Evolutionary conservation across 2,329 filamentous ascomycete genomes (phyloP), one percentile per base, ranked within the genome.

Genomic region (Fusarium sp.): DNA sequence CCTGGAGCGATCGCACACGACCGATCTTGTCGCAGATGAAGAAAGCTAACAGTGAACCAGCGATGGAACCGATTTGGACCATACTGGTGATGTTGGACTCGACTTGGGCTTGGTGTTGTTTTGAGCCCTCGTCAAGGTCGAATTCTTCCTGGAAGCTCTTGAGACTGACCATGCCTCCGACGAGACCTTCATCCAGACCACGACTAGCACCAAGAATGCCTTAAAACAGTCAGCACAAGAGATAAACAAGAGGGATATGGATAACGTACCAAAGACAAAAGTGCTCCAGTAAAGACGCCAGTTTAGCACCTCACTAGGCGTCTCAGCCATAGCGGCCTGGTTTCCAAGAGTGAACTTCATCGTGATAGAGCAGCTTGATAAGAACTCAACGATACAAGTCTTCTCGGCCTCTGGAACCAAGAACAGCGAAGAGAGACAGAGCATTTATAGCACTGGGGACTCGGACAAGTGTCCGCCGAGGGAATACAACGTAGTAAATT

Each of bases 41-140:
- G 0, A 89, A 89, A 0, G 45, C 87, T 83, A 40, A 84, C 82
- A 68, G 88, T 82, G 72, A 89, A 20, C 90, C 90, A 4, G 82
- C 86, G 25, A 92, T 89, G 12, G 85, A 88, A 18, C 90, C 90
- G 70, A 92, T 87, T 75, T 92, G 89, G 0, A 92, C 90, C 90
- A 92, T 92, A 25, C 88, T 85, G 1, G 89, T 88, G 55, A 92
- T 89, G 75, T 92, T 92, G 62, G 84, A 86, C 76, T 89, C 86
- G 76, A 88, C 88, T 74, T 89, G 87, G 48, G 89, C 87, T 70
- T 84, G 81, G 42, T 86, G 83, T 13, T 83, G 79, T 5, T 79
- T 70, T 56, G 77, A 79, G 66, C 87, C 85, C 7, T 82, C 80
- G 27, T 81, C 78, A 37, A 87, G 83, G 55, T 85, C 75, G 75